These are phyloP conservation scores for Daedaleopsis sinensis DNA, from an alignment of 768 basidiomycete species.

Conservation along the genomic window DNA sequence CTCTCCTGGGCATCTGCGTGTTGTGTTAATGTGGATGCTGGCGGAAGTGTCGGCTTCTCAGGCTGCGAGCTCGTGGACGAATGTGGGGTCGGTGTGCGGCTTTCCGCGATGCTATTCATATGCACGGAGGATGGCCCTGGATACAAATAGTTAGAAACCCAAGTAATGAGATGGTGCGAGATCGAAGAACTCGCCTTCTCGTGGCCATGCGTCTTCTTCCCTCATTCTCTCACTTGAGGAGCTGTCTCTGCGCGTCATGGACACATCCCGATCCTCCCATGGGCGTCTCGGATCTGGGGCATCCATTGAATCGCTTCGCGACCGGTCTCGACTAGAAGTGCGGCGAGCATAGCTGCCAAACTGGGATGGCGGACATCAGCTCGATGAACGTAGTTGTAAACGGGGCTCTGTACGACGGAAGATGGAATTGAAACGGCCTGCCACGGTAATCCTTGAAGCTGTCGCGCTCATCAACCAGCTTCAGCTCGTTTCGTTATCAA, in stretches of 20 bases:
- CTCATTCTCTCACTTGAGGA: conserved; percentile 2
- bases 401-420: background rate
- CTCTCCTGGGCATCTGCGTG: conserved; percentile 27
- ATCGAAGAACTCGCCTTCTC: conserved; percentile 5
- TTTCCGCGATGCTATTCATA: conserved; percentile 1
- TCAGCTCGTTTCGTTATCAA: too few relatives aligned
- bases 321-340: conserved; percentile 18
- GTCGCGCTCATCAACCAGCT: too few relatives aligned
- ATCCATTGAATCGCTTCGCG: conserved; percentile 14
- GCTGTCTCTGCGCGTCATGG: conserved; percentile 17
- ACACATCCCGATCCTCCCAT: conserved; percentile 18
- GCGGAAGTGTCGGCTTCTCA: conserved; percentile 16
- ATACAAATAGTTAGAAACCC: background rate
- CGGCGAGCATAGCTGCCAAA: conserved; percentile 28
- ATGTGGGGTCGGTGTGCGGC: conserved; percentile 21
- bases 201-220: conserved; percentile 11
- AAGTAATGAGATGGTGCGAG: background rate
- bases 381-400: too few relatives aligned
- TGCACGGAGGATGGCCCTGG: background rate
- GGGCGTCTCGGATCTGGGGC: conserved; percentile 8
- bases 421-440: background rate
- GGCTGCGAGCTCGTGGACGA: conserved; percentile 14
- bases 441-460: background rate
- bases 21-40: conserved; percentile 18
- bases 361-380: conserved; percentile 8